Evolutionary conservation across 2,329 filamentous ascomycete genomes (phyloP), one percentile per base, ranked within the genome.

Genomic region (Neonectria faginata): DNA sequence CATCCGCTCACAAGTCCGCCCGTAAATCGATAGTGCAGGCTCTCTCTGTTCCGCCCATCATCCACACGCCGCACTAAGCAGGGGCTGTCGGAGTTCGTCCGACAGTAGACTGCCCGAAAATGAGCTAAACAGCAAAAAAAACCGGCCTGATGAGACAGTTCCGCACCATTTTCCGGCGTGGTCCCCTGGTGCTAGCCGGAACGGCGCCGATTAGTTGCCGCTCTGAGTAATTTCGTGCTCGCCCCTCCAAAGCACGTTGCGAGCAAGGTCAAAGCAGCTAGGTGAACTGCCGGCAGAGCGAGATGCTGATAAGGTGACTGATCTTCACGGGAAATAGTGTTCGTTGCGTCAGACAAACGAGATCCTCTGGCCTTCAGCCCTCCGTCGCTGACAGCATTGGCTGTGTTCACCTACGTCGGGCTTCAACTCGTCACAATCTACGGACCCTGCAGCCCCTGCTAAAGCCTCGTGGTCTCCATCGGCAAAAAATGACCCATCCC

Each of bases 171-270:
- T 45, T 36, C 5, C 45, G 6, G 14, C 2, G 11, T 16, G 45
- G 16, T 9, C 14, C 8, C 25, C 25, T 50, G 14, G 25, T n/a
- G 16, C 16, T 31, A 7, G 25, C 31, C 22, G 25, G 22, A 50
- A 16, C 45, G 25, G 10, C 25, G 9, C 45, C 45, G 45, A 50
- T 31, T 31, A 50, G 3, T 50, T 50, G 25, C 45, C 25, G 45
- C 10, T 31, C 14, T 50, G 45, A 8, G 45, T 0, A 50, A 29
- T 50, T 50, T 29, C 45, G 45, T 50, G 45, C 45, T 50, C 47
- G 47, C 47, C 47, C 47, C 47, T 50, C 47, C 47, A 11, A 50
- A 50, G 47, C 47, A 50, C 47, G 47, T 29, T 8, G 14, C 47
- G 25, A 12, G 9, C 16, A n/a, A 31, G 14, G 16, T 29, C 14